phyloP scores from a whole-genome alignment of 164 flowering plant species.

The Magnolia officinalis region DNA sequence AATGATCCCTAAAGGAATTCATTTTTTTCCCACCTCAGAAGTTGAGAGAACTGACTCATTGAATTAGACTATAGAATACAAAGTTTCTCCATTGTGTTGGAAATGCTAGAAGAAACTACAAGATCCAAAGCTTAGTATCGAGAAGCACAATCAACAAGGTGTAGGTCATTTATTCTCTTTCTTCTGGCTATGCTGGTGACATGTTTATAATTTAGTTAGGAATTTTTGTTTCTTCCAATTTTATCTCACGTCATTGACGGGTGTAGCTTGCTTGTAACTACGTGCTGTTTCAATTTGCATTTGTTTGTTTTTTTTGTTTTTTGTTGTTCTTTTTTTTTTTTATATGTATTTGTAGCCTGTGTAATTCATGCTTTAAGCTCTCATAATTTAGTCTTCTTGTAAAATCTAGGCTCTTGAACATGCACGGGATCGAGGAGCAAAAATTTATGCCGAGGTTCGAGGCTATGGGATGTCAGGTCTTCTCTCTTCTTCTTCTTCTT shows the following conservation, averaged over 20 bases:
- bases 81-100: neutral
- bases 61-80: neutral
- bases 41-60: neutral
- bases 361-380: too few species aligned
- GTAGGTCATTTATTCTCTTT: too few species aligned
- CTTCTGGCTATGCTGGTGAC: too few species aligned
- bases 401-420: slow-evolving; percentile 71
- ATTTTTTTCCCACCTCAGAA: too few species aligned
- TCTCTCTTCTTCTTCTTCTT: neutral
- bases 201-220: too few species aligned
- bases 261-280: neutral
- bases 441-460: slow-evolving; percentile 85
- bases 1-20: neutral
- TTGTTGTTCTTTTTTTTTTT: too few species aligned
- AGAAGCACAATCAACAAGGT: too few species aligned
- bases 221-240: neutral
- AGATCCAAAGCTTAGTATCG: neutral
- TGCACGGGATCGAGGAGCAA: slow-evolving; percentile 83
- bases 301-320: too few species aligned
- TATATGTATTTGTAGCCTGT: too few species aligned
- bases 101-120: neutral
- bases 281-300: neutral
- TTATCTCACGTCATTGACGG: neutral
- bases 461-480: slow-evolving; percentile 99
- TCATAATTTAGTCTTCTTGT: neutral